Evolutionary conservation across 2,329 filamentous ascomycete species (phyloP), one percentile per base, ranked within the genome.

Genomic region (Aureobasidium uvarum): DNA sequence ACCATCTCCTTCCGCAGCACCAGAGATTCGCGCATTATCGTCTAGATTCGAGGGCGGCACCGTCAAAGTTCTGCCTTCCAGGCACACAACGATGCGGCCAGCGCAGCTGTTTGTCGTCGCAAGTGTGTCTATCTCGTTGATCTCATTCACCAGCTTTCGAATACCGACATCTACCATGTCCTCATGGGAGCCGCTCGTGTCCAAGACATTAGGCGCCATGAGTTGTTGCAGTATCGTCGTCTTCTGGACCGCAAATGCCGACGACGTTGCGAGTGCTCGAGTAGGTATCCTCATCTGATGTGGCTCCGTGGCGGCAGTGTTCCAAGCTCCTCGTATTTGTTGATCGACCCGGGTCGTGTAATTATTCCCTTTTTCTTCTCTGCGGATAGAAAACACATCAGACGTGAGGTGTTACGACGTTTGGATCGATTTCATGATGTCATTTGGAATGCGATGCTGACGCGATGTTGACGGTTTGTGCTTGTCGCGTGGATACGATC

Each of bases 81-180:
- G 80, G 73, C 96, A 98, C 4, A 97, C 90, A 69, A 90, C 93
- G 54, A 96, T 85, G 62, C 94, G 83, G 0, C 94, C 94, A 2
- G 92, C 90, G 75, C 94, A 98, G 76, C 92, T 96, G 77, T 92
- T 96, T 2, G 93, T 97, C 1, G 94, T 97, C 39, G 96, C 92
- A 46, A 93, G 84, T 1, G 91, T 92, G 1, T 87, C 84, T 6
- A 89, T 74, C 1, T 72, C 75, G 76, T 98, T 98, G 74, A 98
- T 89, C 70, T 89, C 86, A 59, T 84, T 82, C 67, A 98, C 92
- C 63, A 97, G 80, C 25, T 87, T 83, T 54, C 88, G 84, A 69
- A 98, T 92, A 0, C 87, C 89, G 55, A 80, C 85, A 75, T 98
- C 94, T 23, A 98, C 85, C 0, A 87, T 89, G 18, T 94, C 79